Conservation (phyloP, 192 early-diverging fungal species). For the Diversispora eburnea region DNA sequence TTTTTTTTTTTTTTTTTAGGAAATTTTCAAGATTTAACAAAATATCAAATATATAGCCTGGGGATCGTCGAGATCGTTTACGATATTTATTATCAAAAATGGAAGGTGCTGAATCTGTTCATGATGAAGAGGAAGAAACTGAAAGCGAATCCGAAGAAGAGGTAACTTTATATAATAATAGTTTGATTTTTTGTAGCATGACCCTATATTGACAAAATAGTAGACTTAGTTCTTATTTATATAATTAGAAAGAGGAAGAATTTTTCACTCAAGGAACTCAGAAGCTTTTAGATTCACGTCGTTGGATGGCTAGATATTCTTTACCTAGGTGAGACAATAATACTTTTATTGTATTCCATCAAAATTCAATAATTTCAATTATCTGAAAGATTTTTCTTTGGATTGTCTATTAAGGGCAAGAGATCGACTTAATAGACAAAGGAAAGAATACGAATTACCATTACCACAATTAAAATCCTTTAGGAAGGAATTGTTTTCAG, state of each 20-base stretch:
- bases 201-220: constrained; percentile 18
- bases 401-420: constrained; percentile 49
- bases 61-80: constrained; percentile 27
- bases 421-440: constrained; percentile 58
- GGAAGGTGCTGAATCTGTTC: constrained; percentile 36
- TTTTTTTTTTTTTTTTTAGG: neutral
- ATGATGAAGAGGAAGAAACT: constrained; percentile 48
- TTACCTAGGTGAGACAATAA: constrained; percentile 50
- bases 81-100: constrained; percentile 52
- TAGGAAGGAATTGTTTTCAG: constrained; percentile 68
- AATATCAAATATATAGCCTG: neutral
- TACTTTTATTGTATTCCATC: neutral
- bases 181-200: constrained; percentile 2
- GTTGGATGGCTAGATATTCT: constrained; percentile 69
- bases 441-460: constrained; percentile 61
- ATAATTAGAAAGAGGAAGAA: constrained; percentile 58
- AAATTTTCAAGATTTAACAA: neutral
- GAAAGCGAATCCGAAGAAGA: constrained; percentile 58
- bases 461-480: constrained; percentile 63
- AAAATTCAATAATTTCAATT: neutral
- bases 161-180: constrained; percentile 29
- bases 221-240: constrained; percentile 28
- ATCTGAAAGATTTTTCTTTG: too few relatives aligned
- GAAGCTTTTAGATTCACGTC: constrained; percentile 65
- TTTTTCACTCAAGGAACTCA: constrained; percentile 78